Percentiles rank a stretch among this genome's conserved stretches.
These are phyloP conservation scores for Phytophthora gonapodyides DNA, from an alignment of 352 stramenopile species.

Conservation along the genomic window DNA sequence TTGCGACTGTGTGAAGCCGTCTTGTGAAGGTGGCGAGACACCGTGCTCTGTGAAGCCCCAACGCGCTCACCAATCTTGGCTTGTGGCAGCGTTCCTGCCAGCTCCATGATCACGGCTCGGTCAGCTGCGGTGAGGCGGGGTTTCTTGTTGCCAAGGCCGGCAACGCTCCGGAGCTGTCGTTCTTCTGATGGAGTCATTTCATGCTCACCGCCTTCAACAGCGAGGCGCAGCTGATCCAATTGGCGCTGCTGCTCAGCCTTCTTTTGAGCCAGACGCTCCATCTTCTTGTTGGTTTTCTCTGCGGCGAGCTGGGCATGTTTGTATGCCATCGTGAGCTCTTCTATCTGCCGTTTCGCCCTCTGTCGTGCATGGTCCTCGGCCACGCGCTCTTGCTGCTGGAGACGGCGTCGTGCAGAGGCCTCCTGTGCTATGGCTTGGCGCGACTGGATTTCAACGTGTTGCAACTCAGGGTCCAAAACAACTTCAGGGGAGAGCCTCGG, in stretches of 20 bases:
- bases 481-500: too few relatives aligned
- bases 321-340: constrained; percentile 4
- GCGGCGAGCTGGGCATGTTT: neutral
- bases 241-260: neutral
- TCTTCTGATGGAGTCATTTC: neutral
- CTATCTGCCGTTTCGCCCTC: neutral
- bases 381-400: too few relatives aligned
- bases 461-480: too few relatives aligned
- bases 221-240: neutral
- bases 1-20: neutral
- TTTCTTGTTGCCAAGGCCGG: neutral
- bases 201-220: constrained; percentile 1
- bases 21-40: neutral
- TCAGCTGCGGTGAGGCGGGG: neutral
- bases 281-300: neutral
- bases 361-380: neutral
- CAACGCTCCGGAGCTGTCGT: neutral
- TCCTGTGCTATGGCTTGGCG: too few relatives aligned
- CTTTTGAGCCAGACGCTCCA: neutral
- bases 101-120: neutral
- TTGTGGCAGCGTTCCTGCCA: neutral
- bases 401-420: too few relatives aligned
- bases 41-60: neutral
- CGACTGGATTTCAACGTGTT: too few relatives aligned
- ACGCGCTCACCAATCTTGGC: neutral